phyloP scores from a whole-genome alignment of 257 asterid genomes.

The Solanum clarkiae region DNA sequence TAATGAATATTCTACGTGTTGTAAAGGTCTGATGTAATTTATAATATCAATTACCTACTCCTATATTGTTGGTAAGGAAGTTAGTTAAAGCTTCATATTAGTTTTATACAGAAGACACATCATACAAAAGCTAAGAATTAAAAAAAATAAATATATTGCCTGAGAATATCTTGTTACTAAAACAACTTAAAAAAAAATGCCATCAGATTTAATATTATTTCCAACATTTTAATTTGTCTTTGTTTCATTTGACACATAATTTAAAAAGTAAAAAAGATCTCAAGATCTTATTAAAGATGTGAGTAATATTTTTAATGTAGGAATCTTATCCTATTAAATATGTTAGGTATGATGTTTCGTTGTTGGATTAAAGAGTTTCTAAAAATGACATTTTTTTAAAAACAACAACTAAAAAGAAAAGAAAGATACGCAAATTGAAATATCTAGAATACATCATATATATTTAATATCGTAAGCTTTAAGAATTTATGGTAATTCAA shows the following conservation, averaged over 20 bases:
- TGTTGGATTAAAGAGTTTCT: neutral
- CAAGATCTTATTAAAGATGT: neutral
- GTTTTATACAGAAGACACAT: neutral
- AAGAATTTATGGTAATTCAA: neutral
- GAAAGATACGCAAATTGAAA: too few species aligned
- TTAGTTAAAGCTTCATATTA: neutral
- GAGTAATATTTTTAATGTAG: neutral
- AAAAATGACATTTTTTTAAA: neutral
- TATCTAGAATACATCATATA: too few species aligned
- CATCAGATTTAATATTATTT: neutral
- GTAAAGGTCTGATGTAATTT: neutral
- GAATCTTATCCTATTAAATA: neutral
- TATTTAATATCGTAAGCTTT: neutral
- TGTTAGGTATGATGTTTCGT: neutral
- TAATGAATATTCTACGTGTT: neutral
- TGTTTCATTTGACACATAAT: neutral
- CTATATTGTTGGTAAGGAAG: neutral
- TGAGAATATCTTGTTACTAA: neutral
- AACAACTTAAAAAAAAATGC: neutral
- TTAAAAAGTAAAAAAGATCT: neutral
- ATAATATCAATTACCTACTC: neutral
- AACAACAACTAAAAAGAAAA: neutral
- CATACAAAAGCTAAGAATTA: neutral
- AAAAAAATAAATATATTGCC: neutral
- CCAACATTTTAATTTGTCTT: neutral